These are phyloP conservation scores for Madurella fahalii DNA, from an alignment of 2,329 filamentous ascomycete genomes.

Conservation along the genomic window DNA sequence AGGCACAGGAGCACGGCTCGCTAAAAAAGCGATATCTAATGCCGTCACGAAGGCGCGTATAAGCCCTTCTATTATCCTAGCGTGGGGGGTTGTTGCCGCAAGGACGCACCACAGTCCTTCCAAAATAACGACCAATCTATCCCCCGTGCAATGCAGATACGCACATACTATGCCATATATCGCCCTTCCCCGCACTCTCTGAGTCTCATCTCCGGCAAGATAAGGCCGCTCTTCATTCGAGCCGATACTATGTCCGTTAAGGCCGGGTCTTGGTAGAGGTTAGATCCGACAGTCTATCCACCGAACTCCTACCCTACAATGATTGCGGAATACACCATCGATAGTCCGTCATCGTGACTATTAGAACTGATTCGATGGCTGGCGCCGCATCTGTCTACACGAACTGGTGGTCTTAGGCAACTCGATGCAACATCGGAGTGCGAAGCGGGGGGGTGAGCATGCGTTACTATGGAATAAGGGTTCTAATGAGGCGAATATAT, in stretches of 20 bases:
- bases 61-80: no score
- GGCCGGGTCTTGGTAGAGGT: no score
- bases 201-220: background rate
- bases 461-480: background rate
- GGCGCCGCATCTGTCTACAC: background rate
- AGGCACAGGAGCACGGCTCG: background rate
- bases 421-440: background rate
- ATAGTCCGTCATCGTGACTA: slow-evolving; percentile 16
- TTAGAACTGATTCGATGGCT: slow-evolving; percentile 7
- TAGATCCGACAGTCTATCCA: no score
- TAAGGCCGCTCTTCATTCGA: no score
- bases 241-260: no score
- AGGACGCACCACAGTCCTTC: no score
- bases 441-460: slow-evolving; percentile 1
- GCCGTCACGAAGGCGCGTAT: no score
- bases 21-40: background rate
- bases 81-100: no score
- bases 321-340: slow-evolving; percentile 15
- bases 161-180: background rate
- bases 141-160: background rate
- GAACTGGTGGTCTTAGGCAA: background rate
- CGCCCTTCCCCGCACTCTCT: background rate
- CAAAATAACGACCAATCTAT: background rate
- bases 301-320: background rate
- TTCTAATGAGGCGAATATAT: background rate